Evolutionary conservation across 2,329 filamentous ascomycete species (phyloP).

Genomic region (Ophiostoma himal-ulmi): DNA sequence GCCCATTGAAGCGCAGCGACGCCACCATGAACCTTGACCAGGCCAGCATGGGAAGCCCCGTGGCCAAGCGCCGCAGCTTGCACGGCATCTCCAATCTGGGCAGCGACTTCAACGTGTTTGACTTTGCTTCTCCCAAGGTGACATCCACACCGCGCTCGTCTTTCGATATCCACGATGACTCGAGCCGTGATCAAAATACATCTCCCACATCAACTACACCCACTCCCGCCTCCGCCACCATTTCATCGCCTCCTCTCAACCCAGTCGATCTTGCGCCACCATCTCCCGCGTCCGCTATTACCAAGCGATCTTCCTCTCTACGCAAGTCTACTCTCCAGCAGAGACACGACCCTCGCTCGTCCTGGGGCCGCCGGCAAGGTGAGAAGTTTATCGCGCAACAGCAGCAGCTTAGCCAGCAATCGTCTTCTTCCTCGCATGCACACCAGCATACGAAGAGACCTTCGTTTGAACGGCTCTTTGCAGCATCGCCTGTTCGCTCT

Average conservation of each 20-base stretch:
- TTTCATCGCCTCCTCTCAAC: conserved; percentile 27
- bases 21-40: conserved; percentile 83
- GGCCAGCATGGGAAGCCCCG: conserved; percentile 71
- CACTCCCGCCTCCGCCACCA: background rate
- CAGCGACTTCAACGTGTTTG: conserved; percentile 70
- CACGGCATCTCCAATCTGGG: conserved; percentile 64
- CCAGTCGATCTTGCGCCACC: conserved; percentile 24
- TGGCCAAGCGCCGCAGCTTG: conserved; percentile 83
- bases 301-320: conserved; percentile 67
- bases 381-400: conserved; percentile 49
- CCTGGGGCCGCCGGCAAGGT: conserved; percentile 54
- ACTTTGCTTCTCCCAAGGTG: conserved; percentile 37
- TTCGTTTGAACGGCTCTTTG: conserved; percentile 32
- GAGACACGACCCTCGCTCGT: conserved; percentile 64
- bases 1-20: conserved; percentile 88
- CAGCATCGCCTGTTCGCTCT: conserved; percentile 53
- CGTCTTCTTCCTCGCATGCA: conserved; percentile 12
- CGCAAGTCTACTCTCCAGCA: conserved; percentile 85
- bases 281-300: conserved; percentile 42
- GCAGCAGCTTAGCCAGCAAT: conserved; percentile 37
- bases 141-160: conserved; percentile 37
- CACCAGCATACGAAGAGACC: conserved; percentile 19
- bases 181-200: conserved; percentile 49
- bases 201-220: conserved; percentile 28
- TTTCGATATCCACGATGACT: conserved; percentile 45